Evolutionary conservation across 2,329 filamentous ascomycete species (phyloP), one percentile per base, ranked within the genome.

Genomic region (Teratosphaeria gauchensis): DNA sequence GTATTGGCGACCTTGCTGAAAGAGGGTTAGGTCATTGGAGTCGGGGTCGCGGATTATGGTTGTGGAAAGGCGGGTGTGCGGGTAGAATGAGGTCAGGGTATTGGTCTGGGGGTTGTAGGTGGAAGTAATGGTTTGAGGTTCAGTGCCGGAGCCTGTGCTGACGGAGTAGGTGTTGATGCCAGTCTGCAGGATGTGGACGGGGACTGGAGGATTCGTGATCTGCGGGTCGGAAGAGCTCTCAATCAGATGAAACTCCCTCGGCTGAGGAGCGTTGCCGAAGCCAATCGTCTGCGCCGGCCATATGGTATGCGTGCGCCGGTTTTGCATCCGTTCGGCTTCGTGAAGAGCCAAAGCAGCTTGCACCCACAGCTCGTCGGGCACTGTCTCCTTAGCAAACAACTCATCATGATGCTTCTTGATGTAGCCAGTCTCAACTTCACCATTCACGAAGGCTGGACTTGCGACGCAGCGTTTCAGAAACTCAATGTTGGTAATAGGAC

Each of bases 351-450:
- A 78, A 0, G 92, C 92, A 8, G 91, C 92, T 77, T 99, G 94
- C 0, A 87, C 86, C 64, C 91, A 89, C 2, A 91, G 83, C 74
- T 96, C 91, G 51, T 86, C 80, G 21, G 82, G 78, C 35, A 88
- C 81, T 0, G 73, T 71, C 12, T 82, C 74, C 0, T 82, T 80
- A 24, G 79, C 78, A 71, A 97, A 97, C 1, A 99, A 81, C 64
- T 91, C 87, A 11, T 85, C 81, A 60, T 83, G 82, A 76, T 95
- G 88, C 73, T 95, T 96, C 57, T 92, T 86, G 64, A 99, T 97
- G 71, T 96, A 99, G 0, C 92, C 92, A 0, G 94, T 99, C 74
- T 99, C 92, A 14, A 99, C 91, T 21, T 94, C 85, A 8, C 92
- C 94, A 11, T 82, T 82, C 58, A 95, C 82, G 69, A 99, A 99